Percentiles rank a stretch among this genome's conserved stretches.
phyloP scores from a whole-genome alignment of 2,329 filamentous ascomycete species.

The Sporothrix luriei region DNA sequence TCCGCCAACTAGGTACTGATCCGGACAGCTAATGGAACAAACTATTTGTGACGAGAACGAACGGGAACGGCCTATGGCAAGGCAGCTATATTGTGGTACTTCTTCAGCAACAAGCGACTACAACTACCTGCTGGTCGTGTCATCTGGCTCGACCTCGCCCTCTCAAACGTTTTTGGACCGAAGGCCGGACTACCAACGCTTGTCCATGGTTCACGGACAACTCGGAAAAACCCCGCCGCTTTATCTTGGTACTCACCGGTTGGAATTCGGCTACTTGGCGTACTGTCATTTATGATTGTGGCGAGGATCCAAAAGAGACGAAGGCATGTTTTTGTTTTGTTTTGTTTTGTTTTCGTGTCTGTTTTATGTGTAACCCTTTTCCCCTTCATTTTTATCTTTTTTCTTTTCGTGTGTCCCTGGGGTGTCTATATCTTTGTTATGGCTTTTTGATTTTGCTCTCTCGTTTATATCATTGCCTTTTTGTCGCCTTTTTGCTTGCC shows the following conservation, averaged over 20 bases:
- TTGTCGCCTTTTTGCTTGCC: not conserved
- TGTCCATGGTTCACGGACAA: not conserved
- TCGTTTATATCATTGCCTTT: slow-evolving; percentile 6
- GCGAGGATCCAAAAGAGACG: slow-evolving; percentile 11
- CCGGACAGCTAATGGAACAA: not conserved
- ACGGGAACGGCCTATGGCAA: not conserved
- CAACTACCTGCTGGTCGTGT: not conserved
- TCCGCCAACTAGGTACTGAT: slow-evolving; percentile 13
- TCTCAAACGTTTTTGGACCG: not conserved
- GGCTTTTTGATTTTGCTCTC: slow-evolving; percentile 13
- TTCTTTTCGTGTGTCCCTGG: slow-evolving; percentile 8
- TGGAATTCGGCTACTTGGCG: not conserved
- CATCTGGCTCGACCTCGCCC: not conserved
- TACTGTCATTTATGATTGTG: not conserved
- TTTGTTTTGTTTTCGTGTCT: slow-evolving; percentile 17
- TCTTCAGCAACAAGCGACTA: not conserved
- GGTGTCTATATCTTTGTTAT: slow-evolving; percentile 23
- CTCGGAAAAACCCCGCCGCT: not conserved
- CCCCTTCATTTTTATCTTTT: not conserved
- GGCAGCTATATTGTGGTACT: not conserved
- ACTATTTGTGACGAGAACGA: not conserved
- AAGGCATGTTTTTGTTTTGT: slow-evolving; percentile 26
- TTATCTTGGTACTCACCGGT: not conserved
- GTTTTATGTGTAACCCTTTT: slow-evolving; percentile 30
- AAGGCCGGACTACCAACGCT: slow-evolving; percentile 1